Evolutionary conservation across 179 eudicot genomes (phyloP).

Genomic region (Sideroxylon spinosum): DNA sequence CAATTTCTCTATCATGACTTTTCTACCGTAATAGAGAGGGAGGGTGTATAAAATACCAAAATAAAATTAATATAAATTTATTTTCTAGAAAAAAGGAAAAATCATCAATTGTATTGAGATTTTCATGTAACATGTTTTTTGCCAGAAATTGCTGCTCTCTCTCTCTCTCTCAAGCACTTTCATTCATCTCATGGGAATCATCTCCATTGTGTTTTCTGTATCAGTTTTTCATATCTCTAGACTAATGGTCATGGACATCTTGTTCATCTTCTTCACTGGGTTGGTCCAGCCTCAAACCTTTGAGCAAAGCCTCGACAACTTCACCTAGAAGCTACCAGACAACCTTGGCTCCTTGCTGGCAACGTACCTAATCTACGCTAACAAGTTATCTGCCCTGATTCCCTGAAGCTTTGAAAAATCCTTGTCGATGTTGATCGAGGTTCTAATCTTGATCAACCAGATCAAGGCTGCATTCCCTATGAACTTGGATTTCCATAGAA

Average conservation of each 20-base stretch:
- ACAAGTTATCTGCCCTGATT: background rate
- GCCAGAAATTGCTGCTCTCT: background rate
- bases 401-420: background rate
- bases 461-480: constrained; percentile 8
- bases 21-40: no score
- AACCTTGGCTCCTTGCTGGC: background rate
- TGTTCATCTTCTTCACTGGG: constrained; percentile 66
- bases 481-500: constrained; percentile 5
- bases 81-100: no score
- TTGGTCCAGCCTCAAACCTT: constrained; percentile 50
- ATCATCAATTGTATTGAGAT: no score
- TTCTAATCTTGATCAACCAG: background rate
- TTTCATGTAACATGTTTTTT: no score
- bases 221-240: constrained; percentile 41
- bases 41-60: no score
- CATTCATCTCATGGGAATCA: background rate
- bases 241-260: constrained; percentile 53
- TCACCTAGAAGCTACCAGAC: background rate
- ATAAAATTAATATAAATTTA: no score
- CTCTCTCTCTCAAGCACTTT: background rate
- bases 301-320: constrained; percentile 10
- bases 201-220: constrained; percentile 58
- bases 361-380: background rate
- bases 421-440: background rate
- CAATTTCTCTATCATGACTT: no score